Percentiles rank a stretch among this genome's conserved stretches.
These are phyloP conservation scores for Fusarium pseudonygamai DNA, from an alignment of 2,329 filamentous ascomycete genomes.

Conservation along the genomic window DNA sequence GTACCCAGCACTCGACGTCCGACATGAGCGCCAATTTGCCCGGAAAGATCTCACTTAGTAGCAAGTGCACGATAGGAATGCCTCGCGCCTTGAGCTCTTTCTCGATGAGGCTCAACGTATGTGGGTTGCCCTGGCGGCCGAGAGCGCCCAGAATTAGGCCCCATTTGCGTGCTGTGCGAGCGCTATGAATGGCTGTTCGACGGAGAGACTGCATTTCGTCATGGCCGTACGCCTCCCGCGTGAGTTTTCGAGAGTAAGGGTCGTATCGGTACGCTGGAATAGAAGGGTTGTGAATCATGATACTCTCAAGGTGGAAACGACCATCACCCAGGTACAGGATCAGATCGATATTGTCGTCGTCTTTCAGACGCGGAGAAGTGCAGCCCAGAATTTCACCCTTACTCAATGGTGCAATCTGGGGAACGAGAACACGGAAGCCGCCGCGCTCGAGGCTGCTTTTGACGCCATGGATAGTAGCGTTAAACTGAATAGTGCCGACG, in stretches of 20 bases:
- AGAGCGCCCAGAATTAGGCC: conserved; percentile 93
- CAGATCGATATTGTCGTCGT: conserved; percentile 72
- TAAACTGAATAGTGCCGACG: conserved; percentile 98
- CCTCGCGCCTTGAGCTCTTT: conserved; percentile 74
- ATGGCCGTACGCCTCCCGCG: conserved; percentile 91
- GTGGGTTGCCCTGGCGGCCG: conserved; percentile 93
- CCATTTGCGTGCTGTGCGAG: conserved; percentile 85
- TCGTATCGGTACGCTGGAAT: conserved; percentile 96
- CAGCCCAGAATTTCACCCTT: conserved; percentile 98
- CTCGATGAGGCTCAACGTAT: conserved; percentile 90
- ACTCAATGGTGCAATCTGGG: conserved; percentile 90
- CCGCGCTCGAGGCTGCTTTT: conserved; percentile 80
- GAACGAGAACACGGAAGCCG: conserved; percentile 86
- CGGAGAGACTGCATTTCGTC: conserved; percentile 88
- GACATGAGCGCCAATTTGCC: conserved; percentile 93
- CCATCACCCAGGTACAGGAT: conserved; percentile 93
- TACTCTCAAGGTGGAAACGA: conserved; percentile 94
- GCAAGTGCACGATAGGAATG: conserved; percentile 83
- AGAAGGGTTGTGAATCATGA: conserved; percentile 97
- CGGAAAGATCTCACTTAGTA: conserved; percentile 95
- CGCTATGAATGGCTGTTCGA: conserved; percentile 77
- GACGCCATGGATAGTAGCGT: conserved; percentile 92
- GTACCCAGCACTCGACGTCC: conserved; percentile 97
- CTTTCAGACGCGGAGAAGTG: conserved; percentile 79
- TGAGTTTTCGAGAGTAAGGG: conserved; percentile 91